phyloP scores from a whole-genome alignment of 164 flowering plant genomes.

The Nymphaea thermarum region DNA sequence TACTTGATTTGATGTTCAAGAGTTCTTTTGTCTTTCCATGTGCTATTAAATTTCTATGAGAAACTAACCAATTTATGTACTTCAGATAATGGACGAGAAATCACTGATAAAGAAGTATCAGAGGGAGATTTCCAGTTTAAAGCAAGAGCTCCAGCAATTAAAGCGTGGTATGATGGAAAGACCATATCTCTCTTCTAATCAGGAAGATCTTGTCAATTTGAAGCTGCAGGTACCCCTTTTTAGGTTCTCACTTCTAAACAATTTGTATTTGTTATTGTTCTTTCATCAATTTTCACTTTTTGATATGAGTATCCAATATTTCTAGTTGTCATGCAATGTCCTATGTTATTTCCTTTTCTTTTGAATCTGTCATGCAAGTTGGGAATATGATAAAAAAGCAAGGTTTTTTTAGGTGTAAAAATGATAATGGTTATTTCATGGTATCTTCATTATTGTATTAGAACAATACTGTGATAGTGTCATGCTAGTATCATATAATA shows the following conservation, averaged over 20 bases:
- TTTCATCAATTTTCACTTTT: too few species aligned
- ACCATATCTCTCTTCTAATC: constrained; percentile 30
- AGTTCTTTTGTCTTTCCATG: not conserved
- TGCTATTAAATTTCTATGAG: not conserved
- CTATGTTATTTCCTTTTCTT: too few species aligned
- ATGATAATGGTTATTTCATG: too few species aligned
- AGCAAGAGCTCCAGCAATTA: constrained; percentile 62
- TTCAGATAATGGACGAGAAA: constrained; percentile 78
- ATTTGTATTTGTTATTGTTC: too few species aligned
- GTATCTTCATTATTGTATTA: too few species aligned
- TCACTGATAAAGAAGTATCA: constrained; percentile 85
- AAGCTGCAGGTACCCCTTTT: constrained; percentile 63
- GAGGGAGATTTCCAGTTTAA: constrained; percentile 58
- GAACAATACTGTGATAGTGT: too few species aligned
- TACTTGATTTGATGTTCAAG: constrained; percentile 6
- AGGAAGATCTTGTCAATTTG: constrained; percentile 63
- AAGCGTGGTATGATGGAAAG: constrained; percentile 53
- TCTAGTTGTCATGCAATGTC: too few species aligned
- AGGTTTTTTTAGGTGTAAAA: too few species aligned
- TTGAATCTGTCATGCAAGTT: too few species aligned
- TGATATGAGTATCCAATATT: too few species aligned
- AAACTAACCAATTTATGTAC: not conserved
- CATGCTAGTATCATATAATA: too few species aligned
- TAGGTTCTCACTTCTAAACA: not conserved
- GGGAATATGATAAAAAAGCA: too few species aligned